phyloP scores from a whole-genome alignment of 352 stramenopile genomes.

The Phytopythium kandeliae region DNA sequence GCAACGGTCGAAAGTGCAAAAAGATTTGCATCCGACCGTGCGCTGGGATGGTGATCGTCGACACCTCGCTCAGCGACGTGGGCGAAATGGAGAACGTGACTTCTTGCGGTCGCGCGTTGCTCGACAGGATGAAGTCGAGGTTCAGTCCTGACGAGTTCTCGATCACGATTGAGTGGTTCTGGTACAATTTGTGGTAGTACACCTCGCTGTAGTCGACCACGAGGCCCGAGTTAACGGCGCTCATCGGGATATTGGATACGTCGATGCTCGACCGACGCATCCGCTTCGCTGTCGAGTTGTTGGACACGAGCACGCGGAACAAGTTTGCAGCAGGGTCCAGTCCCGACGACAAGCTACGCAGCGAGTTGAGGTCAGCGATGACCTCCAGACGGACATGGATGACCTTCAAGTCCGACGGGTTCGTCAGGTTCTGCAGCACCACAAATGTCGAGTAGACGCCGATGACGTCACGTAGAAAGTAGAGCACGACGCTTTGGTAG shows the following conservation, averaged over 20 bases:
- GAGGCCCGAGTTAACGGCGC: slow-evolving; percentile 18
- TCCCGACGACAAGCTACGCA: slow-evolving; percentile 75
- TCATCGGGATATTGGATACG: slow-evolving; percentile 6
- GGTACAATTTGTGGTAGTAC: slow-evolving; percentile 87
- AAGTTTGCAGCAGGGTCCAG: slow-evolving; percentile 65
- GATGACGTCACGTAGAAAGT: slow-evolving; percentile 74
- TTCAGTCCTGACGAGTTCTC: slow-evolving; percentile 82
- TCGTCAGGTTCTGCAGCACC: slow-evolving; percentile 79
- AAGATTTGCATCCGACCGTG: slow-evolving; percentile 79
- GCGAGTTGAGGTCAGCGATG: slow-evolving; percentile 78
- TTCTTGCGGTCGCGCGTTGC: slow-evolving; percentile 70
- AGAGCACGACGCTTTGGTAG: slow-evolving; percentile 83
- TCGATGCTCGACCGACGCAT: slow-evolving; percentile 58
- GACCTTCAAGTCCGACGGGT: slow-evolving; percentile 81
- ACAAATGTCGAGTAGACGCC: slow-evolving; percentile 85
- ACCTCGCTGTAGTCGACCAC: slow-evolving; percentile 84
- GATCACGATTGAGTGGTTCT: slow-evolving; percentile 88
- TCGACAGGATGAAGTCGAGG: slow-evolving; percentile 85
- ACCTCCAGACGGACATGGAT: slow-evolving; percentile 85
- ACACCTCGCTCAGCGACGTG: slow-evolving; percentile 81
- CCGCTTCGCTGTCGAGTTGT: slow-evolving; percentile 52
- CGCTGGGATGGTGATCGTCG: slow-evolving; percentile 62
- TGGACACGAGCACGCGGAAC: slow-evolving; percentile 85
- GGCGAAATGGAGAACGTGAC: slow-evolving; percentile 80
- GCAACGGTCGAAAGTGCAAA: slow-evolving; percentile 78